These are phyloP conservation scores for Fomitopsis serialis DNA, from an alignment of 768 basidiomycete genomes.

Conservation along the genomic window DNA sequence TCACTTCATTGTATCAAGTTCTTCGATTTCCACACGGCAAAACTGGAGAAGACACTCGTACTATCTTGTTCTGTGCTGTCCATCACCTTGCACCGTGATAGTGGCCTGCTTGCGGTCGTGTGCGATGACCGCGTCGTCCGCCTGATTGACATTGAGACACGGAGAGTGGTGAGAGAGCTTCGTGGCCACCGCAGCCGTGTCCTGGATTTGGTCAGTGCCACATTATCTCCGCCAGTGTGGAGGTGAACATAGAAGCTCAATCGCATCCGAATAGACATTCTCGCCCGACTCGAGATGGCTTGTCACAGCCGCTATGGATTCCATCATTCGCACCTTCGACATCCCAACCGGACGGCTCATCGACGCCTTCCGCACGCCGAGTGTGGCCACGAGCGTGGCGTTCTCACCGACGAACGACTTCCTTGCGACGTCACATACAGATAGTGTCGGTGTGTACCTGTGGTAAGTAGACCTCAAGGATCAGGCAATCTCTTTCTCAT, in stretches of 20 bases:
- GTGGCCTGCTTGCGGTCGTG: conserved; percentile 71
- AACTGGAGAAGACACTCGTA: conserved; percentile 60
- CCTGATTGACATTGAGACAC: conserved; percentile 88
- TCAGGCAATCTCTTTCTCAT: neutral
- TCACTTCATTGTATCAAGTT: conserved; percentile 48
- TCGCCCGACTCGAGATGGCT: conserved; percentile 96
- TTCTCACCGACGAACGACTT: conserved; percentile 97
- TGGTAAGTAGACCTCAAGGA: conserved; percentile 46
- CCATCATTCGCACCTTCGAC: conserved; percentile 91
- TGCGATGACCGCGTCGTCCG: conserved; percentile 88
- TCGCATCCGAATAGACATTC: conserved; percentile 57
- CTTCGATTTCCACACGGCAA: conserved; percentile 91
- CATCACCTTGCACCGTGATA: conserved; percentile 77
- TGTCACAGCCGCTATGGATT: conserved; percentile 82
- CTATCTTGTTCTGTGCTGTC: conserved; percentile 67
- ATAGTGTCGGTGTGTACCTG: conserved; percentile 91
- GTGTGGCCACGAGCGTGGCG: conserved; percentile 82
- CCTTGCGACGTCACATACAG: conserved; percentile 90
- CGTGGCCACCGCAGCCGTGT: conserved; percentile 78
- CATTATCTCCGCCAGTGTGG: neutral
- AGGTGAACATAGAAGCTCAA: neutral
- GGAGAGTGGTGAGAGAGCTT: conserved; percentile 83
- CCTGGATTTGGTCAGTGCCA: conserved; percentile 70
- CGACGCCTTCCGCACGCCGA: conserved; percentile 84
- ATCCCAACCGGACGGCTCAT: conserved; percentile 90